These are phyloP conservation scores for Daldinia sp. DNA, from an alignment of 2,329 filamentous ascomycete genomes.

Conservation along the genomic window DNA sequence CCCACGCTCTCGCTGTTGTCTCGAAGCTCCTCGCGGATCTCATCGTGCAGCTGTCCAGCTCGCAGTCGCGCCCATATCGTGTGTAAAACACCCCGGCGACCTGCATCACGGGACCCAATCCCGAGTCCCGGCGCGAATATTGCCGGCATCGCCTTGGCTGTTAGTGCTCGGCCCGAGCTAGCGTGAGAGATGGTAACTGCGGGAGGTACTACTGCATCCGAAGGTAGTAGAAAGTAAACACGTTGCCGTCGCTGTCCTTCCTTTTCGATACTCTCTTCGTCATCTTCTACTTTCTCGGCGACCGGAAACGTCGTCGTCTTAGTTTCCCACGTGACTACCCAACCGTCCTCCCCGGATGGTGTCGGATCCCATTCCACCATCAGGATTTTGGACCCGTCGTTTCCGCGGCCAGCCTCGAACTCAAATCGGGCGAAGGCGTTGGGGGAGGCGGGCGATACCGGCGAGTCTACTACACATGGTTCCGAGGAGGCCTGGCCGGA, in stretches of 20 bases:
- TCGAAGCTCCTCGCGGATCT: conserved; percentile 78
- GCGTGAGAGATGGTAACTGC: conserved; percentile 70
- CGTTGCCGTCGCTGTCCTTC: conserved; percentile 59
- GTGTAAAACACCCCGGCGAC: conserved; percentile 83
- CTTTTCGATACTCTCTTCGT: neutral
- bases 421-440: conserved; percentile 83
- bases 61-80: conserved; percentile 91
- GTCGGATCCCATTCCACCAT: conserved; percentile 86
- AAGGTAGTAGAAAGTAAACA: conserved; percentile 83
- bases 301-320: conserved; percentile 77
- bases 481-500: conserved; percentile 11
- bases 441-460: conserved; percentile 55
- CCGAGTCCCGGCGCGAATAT: conserved; percentile 84
- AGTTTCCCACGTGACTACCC: conserved; percentile 85
- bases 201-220: conserved; percentile 74
- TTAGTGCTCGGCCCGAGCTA: conserved; percentile 51
- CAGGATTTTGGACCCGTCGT: conserved; percentile 87
- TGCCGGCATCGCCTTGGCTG: conserved; percentile 82
- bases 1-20: conserved; percentile 83
- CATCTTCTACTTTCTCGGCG: conserved; percentile 56
- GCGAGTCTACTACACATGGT: conserved; percentile 49
- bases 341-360: conserved; percentile 51
- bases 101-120: conserved; percentile 69
- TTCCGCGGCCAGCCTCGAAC: conserved; percentile 78
- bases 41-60: conserved; percentile 75